These are phyloP conservation scores for Aquilaria agallochum DNA, from an alignment of 441 rosid genomes.

Conservation along the genomic window DNA sequence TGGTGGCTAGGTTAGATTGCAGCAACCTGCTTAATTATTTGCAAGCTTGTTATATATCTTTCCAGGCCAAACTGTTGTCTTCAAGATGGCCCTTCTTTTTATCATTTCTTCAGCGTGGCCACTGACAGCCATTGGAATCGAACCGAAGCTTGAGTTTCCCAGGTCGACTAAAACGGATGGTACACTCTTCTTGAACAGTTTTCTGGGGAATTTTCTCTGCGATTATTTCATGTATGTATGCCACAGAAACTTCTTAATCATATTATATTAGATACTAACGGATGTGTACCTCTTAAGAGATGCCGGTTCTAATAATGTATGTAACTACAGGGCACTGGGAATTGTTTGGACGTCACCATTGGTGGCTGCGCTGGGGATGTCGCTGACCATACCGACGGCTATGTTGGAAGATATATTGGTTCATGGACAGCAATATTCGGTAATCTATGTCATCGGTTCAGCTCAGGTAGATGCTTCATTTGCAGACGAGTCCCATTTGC, in stretches of 20 bases:
- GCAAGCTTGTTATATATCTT: too few species aligned
- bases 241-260: background rate
- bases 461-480: constrained; percentile 3
- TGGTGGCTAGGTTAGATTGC: constrained; percentile 52
- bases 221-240: constrained; percentile 39
- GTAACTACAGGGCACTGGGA: constrained; percentile 22
- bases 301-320: background rate
- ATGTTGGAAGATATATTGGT: constrained; percentile 28
- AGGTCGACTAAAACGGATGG: constrained; percentile 22
- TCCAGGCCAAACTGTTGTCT: too few species aligned
- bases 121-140: constrained; percentile 33
- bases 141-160: constrained; percentile 40
- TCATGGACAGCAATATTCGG: constrained; percentile 23
- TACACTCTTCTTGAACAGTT: constrained; percentile 29
- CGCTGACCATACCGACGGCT: constrained; percentile 28
- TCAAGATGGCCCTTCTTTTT: too few species aligned
- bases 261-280: too few species aligned
- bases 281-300: too few species aligned
- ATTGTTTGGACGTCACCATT: constrained; percentile 33
- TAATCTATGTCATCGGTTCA: constrained; percentile 7
- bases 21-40: too few species aligned
- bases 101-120: constrained; percentile 34
- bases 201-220: constrained; percentile 33
- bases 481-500: too few species aligned
- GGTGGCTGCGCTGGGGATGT: constrained; percentile 27